phyloP scores from a whole-genome alignment of 2,329 filamentous ascomycete species.

The Ascochyta pisi region DNA sequence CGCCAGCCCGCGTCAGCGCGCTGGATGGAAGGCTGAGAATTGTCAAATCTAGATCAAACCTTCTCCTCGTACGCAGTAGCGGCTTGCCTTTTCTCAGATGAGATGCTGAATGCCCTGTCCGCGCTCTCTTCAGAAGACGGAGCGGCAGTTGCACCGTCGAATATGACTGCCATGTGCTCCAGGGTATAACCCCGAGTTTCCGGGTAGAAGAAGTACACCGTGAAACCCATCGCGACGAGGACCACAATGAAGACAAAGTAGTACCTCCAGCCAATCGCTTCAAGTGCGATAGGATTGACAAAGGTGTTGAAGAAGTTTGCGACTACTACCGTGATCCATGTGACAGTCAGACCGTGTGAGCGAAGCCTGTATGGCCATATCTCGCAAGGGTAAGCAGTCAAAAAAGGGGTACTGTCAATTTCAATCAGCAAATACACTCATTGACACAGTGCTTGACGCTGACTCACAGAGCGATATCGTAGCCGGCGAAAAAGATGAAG shows the following conservation, averaged over 20 bases:
- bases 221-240: constrained; percentile 12
- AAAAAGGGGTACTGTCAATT: constrained; percentile 35
- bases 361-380: constrained; percentile 43
- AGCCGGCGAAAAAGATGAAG: constrained; percentile 24
- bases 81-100: background rate
- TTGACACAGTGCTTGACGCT: constrained; percentile 10
- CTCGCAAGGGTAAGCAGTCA: constrained; percentile 41
- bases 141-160: constrained; percentile 39
- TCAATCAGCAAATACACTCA: constrained; percentile 59
- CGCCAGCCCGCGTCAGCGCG: background rate
- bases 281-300: constrained; percentile 24
- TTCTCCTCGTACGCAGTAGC: background rate
- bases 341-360: constrained; percentile 47
- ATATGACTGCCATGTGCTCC: constrained; percentile 21
- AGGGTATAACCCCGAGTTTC: constrained; percentile 20
- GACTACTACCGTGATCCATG: constrained; percentile 6
- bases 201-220: constrained; percentile 20
- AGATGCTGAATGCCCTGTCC: background rate
- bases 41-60: background rate
- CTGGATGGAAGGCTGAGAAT: background rate
- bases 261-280: constrained; percentile 25
- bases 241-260: constrained; percentile 34
- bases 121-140: background rate
- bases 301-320: constrained; percentile 20
- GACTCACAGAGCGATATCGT: constrained; percentile 43